Conservation (phyloP, 2,329 filamentous ascomycete species). For the Botryotinia narcissicola region DNA sequence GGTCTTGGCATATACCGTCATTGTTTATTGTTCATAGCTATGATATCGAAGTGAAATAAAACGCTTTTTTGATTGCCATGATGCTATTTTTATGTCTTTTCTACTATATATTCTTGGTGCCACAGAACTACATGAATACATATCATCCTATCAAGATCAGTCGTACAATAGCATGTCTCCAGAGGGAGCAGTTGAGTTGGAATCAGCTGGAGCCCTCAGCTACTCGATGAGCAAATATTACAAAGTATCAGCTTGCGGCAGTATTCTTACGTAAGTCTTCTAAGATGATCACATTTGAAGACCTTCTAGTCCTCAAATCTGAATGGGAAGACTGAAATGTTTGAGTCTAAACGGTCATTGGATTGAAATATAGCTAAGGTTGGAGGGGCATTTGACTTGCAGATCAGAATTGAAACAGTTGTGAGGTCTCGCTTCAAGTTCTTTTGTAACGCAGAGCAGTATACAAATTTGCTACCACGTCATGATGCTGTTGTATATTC, state of each 20-base stretch:
- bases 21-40: not conserved
- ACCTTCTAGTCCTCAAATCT: not conserved
- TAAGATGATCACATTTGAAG: not conserved
- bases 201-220: not conserved
- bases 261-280: not conserved
- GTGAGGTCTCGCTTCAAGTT: not conserved
- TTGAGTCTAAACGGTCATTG: not conserved
- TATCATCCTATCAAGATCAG: not conserved
- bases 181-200: not conserved
- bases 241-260: not conserved
- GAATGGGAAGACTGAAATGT: not conserved
- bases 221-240: not conserved
- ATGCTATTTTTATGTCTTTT: not conserved
- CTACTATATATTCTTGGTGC: not conserved
- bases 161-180: not conserved
- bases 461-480: not conserved
- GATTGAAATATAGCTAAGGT: not conserved
- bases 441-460: not conserved
- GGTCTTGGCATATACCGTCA: constrained; percentile 8
- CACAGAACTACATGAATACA: not conserved
- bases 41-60: not conserved
- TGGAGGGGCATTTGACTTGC: not conserved
- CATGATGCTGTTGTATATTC: not conserved
- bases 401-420: not conserved
- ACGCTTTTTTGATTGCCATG: not conserved